Percentiles rank a stretch among this genome's conserved stretches.
These are phyloP conservation scores for Ulota crispa DNA, from an alignment of 225 moss, liverwort and hornwort genomes.

Conservation along the genomic window DNA sequence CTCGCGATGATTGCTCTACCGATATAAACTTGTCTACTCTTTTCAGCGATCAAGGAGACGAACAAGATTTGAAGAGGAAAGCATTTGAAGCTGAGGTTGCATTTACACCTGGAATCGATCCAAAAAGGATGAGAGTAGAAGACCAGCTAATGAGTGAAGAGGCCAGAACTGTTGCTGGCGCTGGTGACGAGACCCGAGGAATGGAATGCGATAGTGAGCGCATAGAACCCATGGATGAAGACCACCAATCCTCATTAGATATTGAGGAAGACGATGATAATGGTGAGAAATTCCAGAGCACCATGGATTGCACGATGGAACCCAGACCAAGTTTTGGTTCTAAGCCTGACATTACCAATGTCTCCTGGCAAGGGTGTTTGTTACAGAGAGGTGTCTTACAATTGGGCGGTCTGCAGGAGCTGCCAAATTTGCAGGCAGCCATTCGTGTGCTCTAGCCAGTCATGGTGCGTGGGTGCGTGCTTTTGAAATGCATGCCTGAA, in stretches of 20 bases:
- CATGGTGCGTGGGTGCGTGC: background rate
- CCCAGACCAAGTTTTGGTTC: slow-evolving; percentile 17
- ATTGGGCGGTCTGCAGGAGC: slow-evolving; percentile 42
- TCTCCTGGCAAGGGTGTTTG: slow-evolving; percentile 53
- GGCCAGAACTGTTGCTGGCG: background rate
- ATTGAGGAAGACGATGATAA: slow-evolving; percentile 11
- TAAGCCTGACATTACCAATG: slow-evolving; percentile 33
- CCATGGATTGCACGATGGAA: slow-evolving; percentile 34
- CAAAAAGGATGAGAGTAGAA: slow-evolving; percentile 36
- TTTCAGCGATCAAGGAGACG: slow-evolving; percentile 18
- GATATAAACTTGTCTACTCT: background rate
- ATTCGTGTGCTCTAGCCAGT: slow-evolving; percentile 53
- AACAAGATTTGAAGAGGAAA: slow-evolving; percentile 43
- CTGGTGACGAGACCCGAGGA: slow-evolving; percentile 16
- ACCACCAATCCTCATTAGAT: slow-evolving; percentile 5
- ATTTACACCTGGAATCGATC: slow-evolving; percentile 19
- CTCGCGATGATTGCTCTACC: slow-evolving; percentile 6
- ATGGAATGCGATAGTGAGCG: slow-evolving; percentile 35
- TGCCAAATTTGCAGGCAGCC: slow-evolving; percentile 53
- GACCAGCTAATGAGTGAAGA: slow-evolving; percentile 30
- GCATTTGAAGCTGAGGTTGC: slow-evolving; percentile 20
- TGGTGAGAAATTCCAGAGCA: slow-evolving; percentile 26
- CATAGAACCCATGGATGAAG: slow-evolving; percentile 37
- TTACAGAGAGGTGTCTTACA: slow-evolving; percentile 50
- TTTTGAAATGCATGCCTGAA: background rate